Evolutionary conservation across 805 yeast genomes (phyloP), one percentile per base, ranked within the genome.

Genomic region (Schwanniomyces vanrijiae): DNA sequence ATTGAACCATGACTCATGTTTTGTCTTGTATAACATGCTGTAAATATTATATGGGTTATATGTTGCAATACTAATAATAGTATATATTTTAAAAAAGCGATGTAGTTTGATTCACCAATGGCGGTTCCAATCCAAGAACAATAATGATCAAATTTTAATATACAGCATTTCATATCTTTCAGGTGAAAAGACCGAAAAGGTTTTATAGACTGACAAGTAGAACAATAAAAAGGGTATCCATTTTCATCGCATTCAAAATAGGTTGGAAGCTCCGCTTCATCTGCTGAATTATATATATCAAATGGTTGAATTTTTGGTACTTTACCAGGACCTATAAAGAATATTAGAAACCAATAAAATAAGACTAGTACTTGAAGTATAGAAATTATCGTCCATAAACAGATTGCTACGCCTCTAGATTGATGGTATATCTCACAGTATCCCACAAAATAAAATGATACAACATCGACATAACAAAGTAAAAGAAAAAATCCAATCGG

Each of bases 161-260:
- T 81, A 59, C 96, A 89, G 20, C 64, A 58, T 2, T 74, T 76
- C 44, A 68, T 43, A 42, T 77, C 72, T 3, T 78, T 71, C 34
- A 90, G 84, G 59, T 88, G 97, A 54, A 82, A 92, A 0, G 87
- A 63, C 43, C 97, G 71, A 21, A 81, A 77, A 1, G 84, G 74
- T 58, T 88, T 89, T 25, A 88, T 64, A 4, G 84, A 76, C 41
- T 78, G 70, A 60, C 96, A 88, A 9, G 67, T 62, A 1, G 85
- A 65, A 58, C 96, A 90, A 83, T 88, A 91, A 22, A 71, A 69
- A 0, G 96, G 95, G 52, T 76, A 81, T 0, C 98, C 97, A 47
- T 78, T 73, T 8, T 67, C 69, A 60, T 87, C 90, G 61, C 96
- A 87, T 14, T 76, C 59, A 59, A 89, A 91, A 20, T 75, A 67